phyloP scores from a whole-genome alignment of 2,329 filamentous ascomycete species.

The Metarhizium guizhouense region DNA sequence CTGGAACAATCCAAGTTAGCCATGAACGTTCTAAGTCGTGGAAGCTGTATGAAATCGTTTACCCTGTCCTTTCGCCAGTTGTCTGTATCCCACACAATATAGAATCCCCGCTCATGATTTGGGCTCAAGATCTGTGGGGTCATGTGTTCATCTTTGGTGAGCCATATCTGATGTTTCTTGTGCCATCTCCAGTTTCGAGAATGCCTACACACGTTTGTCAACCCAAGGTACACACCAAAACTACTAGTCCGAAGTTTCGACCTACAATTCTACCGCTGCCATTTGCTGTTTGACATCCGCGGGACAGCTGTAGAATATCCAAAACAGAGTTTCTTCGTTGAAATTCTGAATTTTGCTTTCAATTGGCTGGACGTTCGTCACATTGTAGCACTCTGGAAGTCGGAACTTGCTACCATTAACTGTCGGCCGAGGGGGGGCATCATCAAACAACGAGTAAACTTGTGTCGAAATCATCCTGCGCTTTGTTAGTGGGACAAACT shows the following conservation, averaged over 20 bases:
- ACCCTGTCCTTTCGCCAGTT: slow-evolving; percentile 56
- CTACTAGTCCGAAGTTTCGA: not conserved
- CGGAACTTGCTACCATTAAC: slow-evolving; percentile 42
- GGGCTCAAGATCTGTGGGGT: slow-evolving; percentile 49
- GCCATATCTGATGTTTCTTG: slow-evolving; percentile 56
- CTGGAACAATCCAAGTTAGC: slow-evolving; percentile 24
- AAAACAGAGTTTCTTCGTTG: slow-evolving; percentile 60
- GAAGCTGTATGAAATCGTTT: slow-evolving; percentile 39
- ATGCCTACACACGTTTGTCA: slow-evolving; percentile 32
- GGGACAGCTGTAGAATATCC: slow-evolving; percentile 61
- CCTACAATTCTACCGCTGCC: slow-evolving; percentile 55
- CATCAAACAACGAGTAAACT: slow-evolving; percentile 53
- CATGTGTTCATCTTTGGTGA: slow-evolving; percentile 60
- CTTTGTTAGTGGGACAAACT: slow-evolving; percentile 10
- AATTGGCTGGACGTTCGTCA: slow-evolving; percentile 56
- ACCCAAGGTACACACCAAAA: no score
- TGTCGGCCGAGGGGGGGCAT: slow-evolving; percentile 47
- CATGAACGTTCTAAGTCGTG: slow-evolving; percentile 9
- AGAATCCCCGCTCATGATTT: slow-evolving; percentile 55
- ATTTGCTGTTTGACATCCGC: slow-evolving; percentile 54
- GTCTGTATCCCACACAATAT: slow-evolving; percentile 56
- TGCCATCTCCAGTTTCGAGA: slow-evolving; percentile 61
- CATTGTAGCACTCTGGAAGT: slow-evolving; percentile 57
- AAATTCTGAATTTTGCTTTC: slow-evolving; percentile 58
- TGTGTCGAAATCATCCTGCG: slow-evolving; percentile 47